These are phyloP conservation scores for Ceratocystis colombiana DNA, from an alignment of 2,329 filamentous ascomycete species.

Conservation along the genomic window DNA sequence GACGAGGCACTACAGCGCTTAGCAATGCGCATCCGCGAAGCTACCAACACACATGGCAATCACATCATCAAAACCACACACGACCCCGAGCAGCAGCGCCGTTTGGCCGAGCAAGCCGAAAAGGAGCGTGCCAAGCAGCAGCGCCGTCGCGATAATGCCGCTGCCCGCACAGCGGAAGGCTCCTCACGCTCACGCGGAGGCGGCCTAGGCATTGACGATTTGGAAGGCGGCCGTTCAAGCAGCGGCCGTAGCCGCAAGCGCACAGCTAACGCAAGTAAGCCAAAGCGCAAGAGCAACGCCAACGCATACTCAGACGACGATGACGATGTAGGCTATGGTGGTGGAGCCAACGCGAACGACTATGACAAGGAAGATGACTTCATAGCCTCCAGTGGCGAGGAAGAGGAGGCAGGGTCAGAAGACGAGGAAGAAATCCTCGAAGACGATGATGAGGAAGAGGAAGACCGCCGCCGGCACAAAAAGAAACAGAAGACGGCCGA, in stretches of 20 bases:
- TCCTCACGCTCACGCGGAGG: slow-evolving; percentile 41
- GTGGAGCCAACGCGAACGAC: slow-evolving; percentile 56
- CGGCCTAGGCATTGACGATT: slow-evolving; percentile 56
- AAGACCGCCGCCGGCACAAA: slow-evolving; percentile 35
- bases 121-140: slow-evolving; percentile 60
- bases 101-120: slow-evolving; percentile 61
- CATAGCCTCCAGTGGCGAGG: slow-evolving; percentile 64
- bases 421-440: slow-evolving; percentile 53
- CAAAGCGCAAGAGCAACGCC: slow-evolving; percentile 40
- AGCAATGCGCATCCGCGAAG: slow-evolving; percentile 55
- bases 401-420: slow-evolving; percentile 52
- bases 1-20: slow-evolving; percentile 62
- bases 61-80: slow-evolving; percentile 61
- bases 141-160: slow-evolving; percentile 57
- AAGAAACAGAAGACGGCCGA: slow-evolving; percentile 46
- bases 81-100: slow-evolving; percentile 66
- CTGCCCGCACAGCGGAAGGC: slow-evolving; percentile 51
- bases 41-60: slow-evolving; percentile 46
- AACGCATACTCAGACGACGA: slow-evolving; percentile 51
- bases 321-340: slow-evolving; percentile 55
- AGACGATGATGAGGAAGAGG: slow-evolving; percentile 36
- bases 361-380: slow-evolving; percentile 76
- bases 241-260: slow-evolving; percentile 45
- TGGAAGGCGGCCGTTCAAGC: slow-evolving; percentile 50
- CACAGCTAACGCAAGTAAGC: slow-evolving; percentile 39